Evolutionary conservation across 106 monocot species (phyloP).

Genomic region (Acanthochlamys bracteata): DNA sequence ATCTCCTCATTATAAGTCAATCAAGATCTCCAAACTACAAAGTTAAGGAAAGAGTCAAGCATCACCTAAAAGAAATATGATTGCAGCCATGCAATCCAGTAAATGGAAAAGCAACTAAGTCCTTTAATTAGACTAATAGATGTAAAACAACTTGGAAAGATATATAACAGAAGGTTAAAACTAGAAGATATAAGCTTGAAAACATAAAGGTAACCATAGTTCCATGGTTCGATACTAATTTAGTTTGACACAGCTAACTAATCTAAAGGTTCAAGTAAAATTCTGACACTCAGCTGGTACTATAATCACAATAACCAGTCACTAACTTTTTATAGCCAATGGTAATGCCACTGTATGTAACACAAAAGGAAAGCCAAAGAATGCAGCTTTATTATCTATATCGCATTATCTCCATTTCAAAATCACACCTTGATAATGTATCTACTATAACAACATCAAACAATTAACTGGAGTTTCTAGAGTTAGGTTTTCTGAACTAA

Average conservation of each 20-base stretch:
- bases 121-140: not conserved
- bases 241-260: too few relatives aligned
- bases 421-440: too few relatives aligned
- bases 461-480: not conserved
- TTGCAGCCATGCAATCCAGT: too few relatives aligned
- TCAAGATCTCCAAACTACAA: slow-evolving; percentile 48
- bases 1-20: slow-evolving; percentile 17
- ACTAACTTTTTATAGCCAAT: too few relatives aligned
- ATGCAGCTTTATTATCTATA: too few relatives aligned
- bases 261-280: too few relatives aligned
- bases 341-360: too few relatives aligned
- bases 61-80: not conserved
- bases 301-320: too few relatives aligned
- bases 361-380: too few relatives aligned
- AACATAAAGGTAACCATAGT: not conserved
- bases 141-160: slow-evolving; percentile 2
- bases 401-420: too few relatives aligned
- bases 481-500: not conserved
- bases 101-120: not conserved
- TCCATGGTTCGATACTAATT: not conserved
- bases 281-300: too few relatives aligned
- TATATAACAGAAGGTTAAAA: not conserved
- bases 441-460: not conserved
- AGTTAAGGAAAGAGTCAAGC: not conserved
- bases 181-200: not conserved